These are phyloP conservation scores for Chiua sp. DNA, from an alignment of 1,284 basidiomycete genomes.

Conservation along the genomic window DNA sequence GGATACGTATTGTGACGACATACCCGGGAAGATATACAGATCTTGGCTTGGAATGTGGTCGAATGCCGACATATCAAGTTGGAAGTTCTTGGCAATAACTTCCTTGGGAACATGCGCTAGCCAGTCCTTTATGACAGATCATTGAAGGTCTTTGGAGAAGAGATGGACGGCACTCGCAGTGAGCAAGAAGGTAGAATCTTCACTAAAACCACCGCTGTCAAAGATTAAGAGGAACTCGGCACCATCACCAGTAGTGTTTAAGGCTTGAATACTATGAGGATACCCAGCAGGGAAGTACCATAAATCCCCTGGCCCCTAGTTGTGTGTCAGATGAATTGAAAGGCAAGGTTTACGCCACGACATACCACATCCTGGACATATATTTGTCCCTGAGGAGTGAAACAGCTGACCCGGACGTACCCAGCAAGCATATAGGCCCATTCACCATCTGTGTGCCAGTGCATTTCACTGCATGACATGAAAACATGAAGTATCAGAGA, in stretches of 20 bases:
- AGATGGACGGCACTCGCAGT: constrained; percentile 23
- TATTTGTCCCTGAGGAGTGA: constrained; percentile 53
- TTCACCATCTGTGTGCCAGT: constrained; percentile 64
- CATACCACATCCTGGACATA: constrained; percentile 56
- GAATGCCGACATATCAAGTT: constrained; percentile 46
- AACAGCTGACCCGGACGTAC: constrained; percentile 49
- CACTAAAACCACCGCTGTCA: constrained; percentile 58
- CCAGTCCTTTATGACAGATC: constrained; percentile 45
- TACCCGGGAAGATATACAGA: constrained; percentile 62
- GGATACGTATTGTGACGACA: neutral
- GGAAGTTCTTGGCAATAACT: constrained; percentile 62
- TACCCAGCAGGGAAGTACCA: constrained; percentile 66
- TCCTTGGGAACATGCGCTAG: constrained; percentile 56
- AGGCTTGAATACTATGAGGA: constrained; percentile 53
- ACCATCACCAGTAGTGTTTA: constrained; percentile 49
- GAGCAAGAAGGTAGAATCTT: constrained; percentile 60
- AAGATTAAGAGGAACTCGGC: constrained; percentile 67
- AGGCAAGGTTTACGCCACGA: neutral
- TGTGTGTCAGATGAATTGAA: constrained; percentile 18
- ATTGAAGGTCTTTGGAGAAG: neutral
- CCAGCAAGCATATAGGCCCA: constrained; percentile 57
- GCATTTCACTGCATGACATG: constrained; percentile 52
- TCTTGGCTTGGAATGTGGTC: constrained; percentile 52
- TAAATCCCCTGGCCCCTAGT: constrained; percentile 46
- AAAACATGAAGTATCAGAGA: neutral